A percentile compares a stretch with the other conserved stretches of the same genome.
These are phyloP conservation scores for Buxus sempervirens DNA, from an alignment of 164 flowering plant species.

Conservation along the genomic window DNA sequence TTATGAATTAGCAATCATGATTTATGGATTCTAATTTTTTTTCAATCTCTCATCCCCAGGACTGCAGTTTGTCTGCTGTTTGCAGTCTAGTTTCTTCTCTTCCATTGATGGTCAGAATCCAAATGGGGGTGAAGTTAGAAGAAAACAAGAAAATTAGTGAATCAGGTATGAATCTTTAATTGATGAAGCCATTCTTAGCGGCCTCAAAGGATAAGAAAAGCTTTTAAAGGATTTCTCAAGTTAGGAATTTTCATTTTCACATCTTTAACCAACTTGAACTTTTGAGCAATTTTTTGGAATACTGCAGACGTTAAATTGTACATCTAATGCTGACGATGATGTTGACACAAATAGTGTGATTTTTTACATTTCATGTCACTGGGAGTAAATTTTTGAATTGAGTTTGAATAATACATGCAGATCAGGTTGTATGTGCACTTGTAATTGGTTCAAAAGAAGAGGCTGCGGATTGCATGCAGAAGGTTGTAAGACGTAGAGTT, in stretches of 20 bases:
- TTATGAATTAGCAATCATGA: too few relatives aligned
- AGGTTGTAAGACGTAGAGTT: conserved; percentile 56
- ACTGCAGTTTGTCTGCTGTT: conserved; percentile 48
- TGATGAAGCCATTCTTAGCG: not conserved
- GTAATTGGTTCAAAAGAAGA: conserved; percentile 55
- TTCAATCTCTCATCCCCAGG: conserved; percentile 42
- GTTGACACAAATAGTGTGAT: not conserved
- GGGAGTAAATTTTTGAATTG: not conserved
- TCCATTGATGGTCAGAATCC: conserved; percentile 48
- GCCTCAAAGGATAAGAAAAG: not conserved
- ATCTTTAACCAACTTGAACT: too few relatives aligned
- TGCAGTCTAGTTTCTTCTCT: conserved; percentile 60
- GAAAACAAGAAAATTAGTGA: conserved; percentile 34
- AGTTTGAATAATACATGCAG: conserved; percentile 25
- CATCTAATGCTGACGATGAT: not conserved
- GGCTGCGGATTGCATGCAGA: conserved; percentile 59
- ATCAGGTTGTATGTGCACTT: conserved; percentile 34
- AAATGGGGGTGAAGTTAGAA: conserved; percentile 52
- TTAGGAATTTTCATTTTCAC: not conserved
- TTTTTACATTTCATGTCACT: not conserved
- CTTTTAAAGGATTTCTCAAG: not conserved
- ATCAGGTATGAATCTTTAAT: conserved; percentile 38
- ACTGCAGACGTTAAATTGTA: not conserved
- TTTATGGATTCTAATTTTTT: conserved; percentile 1
- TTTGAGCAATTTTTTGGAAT: not conserved